Percentiles rank a stretch among this genome's conserved stretches.
Conservation (phyloP, 78 protist genomes). For the Dictyostelium discoideum region DNA sequence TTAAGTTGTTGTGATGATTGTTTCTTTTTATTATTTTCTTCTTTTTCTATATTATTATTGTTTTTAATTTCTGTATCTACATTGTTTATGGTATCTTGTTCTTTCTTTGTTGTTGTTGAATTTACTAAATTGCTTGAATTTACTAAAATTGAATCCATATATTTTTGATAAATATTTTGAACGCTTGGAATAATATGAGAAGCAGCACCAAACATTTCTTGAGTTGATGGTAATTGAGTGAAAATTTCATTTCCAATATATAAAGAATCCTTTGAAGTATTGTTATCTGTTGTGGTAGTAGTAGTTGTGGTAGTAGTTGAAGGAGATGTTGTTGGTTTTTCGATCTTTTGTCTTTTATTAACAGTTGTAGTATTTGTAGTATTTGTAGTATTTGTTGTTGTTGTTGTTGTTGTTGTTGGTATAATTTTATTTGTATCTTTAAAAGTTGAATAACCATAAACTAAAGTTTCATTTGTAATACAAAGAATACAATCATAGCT, state of each 20-base stretch:
- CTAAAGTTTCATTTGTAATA: background rate
- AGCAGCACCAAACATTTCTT: conserved; percentile 41
- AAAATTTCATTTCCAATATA: background rate
- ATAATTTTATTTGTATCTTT: background rate
- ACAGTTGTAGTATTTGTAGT: background rate
- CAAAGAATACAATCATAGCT: background rate
- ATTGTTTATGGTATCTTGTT: background rate
- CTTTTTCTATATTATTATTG: background rate
- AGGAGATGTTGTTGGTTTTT: background rate
- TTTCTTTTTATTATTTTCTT: background rate
- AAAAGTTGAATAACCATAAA: conserved; percentile 19
- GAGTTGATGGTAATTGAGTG: background rate
- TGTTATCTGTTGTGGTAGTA: background rate
- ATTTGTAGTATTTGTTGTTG: background rate
- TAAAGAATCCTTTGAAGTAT: background rate
- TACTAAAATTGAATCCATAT: conserved; percentile 57
- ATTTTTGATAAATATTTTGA: conserved; percentile 47
- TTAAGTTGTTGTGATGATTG: background rate
- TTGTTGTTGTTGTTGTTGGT: background rate
- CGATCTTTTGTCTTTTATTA: background rate
- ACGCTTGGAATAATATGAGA: conserved; percentile 80
- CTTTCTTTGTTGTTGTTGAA: background rate
- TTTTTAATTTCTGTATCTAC: background rate
- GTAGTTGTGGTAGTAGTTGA: background rate
- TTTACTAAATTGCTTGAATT: background rate